Conservation (phyloP, 1,284 basidiomycete species). For the Golubevia sp. region DNA sequence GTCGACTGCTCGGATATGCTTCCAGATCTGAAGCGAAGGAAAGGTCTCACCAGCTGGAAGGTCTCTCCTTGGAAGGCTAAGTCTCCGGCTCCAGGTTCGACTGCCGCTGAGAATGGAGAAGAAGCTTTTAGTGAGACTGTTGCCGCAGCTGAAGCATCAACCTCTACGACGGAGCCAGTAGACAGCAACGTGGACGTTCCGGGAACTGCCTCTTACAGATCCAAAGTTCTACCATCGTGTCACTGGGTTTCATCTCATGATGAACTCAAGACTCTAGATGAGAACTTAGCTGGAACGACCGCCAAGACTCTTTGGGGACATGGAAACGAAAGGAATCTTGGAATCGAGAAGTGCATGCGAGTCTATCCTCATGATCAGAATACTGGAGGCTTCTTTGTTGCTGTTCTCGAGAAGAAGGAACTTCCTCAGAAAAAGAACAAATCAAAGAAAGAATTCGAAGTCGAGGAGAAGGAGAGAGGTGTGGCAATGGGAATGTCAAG, state of each 20-base stretch:
- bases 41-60: constrained; percentile 50
- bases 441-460: too few species aligned
- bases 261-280: constrained; percentile 40
- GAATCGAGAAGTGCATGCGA: constrained; percentile 48
- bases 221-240: constrained; percentile 31
- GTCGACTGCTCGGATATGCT: constrained; percentile 77
- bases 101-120: constrained; percentile 28
- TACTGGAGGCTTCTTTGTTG: constrained; percentile 96
- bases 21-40: constrained; percentile 73
- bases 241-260: constrained; percentile 52
- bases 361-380: constrained; percentile 91
- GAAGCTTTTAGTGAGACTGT: constrained; percentile 1
- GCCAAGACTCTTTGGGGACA: constrained; percentile 51
- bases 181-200: constrained; percentile 13
- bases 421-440: too few species aligned
- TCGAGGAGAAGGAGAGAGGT: constrained; percentile 31
- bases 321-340: constrained; percentile 48
- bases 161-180: constrained; percentile 1
- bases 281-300: constrained; percentile 36
- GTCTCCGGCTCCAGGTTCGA: constrained; percentile 18
- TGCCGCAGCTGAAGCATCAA: constrained; percentile 6
- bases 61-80: constrained; percentile 46
- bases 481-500: constrained; percentile 53
- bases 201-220: constrained; percentile 27
- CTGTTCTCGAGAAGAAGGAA: constrained; percentile 73